phyloP scores from a whole-genome alignment of 495 filamentous ascomycete species.

The Penicillium pancosmium region DNA sequence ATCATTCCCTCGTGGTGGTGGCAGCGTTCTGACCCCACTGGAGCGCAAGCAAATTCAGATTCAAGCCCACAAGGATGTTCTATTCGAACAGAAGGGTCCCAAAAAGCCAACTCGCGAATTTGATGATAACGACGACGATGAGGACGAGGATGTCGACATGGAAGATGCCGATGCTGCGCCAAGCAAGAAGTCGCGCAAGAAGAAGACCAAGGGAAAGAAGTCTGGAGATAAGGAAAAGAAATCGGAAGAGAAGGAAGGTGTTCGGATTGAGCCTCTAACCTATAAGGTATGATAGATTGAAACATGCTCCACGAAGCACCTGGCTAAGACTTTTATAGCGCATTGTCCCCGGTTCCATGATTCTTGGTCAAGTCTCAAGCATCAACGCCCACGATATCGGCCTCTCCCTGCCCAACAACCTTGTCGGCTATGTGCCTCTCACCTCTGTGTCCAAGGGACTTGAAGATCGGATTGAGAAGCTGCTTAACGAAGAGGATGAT shows the following conservation, averaged over 20 bases:
- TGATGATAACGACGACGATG: constrained; percentile 48
- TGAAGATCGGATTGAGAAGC: constrained; percentile 65
- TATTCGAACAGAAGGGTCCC: constrained; percentile 80
- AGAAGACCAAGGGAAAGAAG: constrained; percentile 54
- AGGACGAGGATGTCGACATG: constrained; percentile 45
- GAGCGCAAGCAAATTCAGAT: constrained; percentile 97
- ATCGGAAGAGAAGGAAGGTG: constrained; percentile 50
- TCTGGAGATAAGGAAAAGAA: constrained; percentile 45
- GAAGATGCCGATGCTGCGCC: constrained; percentile 42
- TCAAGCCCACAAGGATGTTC: constrained; percentile 86
- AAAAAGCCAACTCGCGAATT: constrained; percentile 47
- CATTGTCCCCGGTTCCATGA: constrained; percentile 77
- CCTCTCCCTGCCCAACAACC: constrained; percentile 86
- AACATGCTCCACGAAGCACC: not conserved
- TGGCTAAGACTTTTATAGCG: constrained; percentile 59
- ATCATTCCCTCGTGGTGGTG: constrained; percentile 91
- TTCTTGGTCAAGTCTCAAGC: constrained; percentile 82
- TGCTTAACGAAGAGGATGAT: constrained; percentile 58
- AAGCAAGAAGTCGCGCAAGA: constrained; percentile 56
- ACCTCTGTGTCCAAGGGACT: constrained; percentile 83
- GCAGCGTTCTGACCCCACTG: constrained; percentile 84
- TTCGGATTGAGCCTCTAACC: constrained; percentile 83
- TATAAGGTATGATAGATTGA: constrained; percentile 67
- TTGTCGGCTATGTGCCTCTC: constrained; percentile 85
- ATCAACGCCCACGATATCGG: constrained; percentile 78